A percentile compares a stretch with the other conserved stretches of the same genome.
Conservation (phyloP, 2,329 filamentous ascomycete genomes). For the Nemania sp. region DNA sequence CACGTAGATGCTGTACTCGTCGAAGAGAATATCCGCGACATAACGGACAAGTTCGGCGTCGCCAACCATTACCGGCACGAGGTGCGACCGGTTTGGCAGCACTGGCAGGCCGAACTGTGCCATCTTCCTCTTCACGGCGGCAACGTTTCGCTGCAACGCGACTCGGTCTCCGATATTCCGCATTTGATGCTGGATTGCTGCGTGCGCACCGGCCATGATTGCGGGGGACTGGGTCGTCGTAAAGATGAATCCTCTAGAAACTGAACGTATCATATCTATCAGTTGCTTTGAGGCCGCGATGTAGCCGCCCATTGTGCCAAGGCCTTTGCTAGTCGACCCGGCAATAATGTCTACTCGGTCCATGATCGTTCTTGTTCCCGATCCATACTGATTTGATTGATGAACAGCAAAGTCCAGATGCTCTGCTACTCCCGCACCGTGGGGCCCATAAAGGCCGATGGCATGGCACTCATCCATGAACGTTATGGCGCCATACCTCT, state of each 20-base stretch:
- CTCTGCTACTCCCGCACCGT: constrained; percentile 93
- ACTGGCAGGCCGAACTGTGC: constrained; percentile 84
- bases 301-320: constrained; percentile 96
- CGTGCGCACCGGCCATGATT: constrained; percentile 90
- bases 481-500: constrained; percentile 96
- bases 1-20: constrained; percentile 92
- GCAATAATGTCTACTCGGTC: constrained; percentile 97
- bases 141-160: constrained; percentile 93
- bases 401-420: constrained; percentile 94
- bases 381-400: constrained; percentile 55
- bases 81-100: constrained; percentile 96
- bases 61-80: constrained; percentile 89
- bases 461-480: constrained; percentile 99
- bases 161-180: constrained; percentile 80
- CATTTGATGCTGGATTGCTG: constrained; percentile 93
- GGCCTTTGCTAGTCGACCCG: constrained; percentile 93
- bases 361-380: constrained; percentile 79
- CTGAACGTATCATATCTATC: constrained; percentile 89
- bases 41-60: constrained; percentile 90
- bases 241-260: constrained; percentile 98
- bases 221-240: constrained; percentile 94
- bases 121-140: constrained; percentile 85
- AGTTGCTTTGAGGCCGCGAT: constrained; percentile 86
- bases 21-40: constrained; percentile 87
- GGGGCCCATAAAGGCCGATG: constrained; percentile 97